Evolutionary conservation across 176 grass and related monocot species (phyloP).

Genomic region (Areca catechu): DNA sequence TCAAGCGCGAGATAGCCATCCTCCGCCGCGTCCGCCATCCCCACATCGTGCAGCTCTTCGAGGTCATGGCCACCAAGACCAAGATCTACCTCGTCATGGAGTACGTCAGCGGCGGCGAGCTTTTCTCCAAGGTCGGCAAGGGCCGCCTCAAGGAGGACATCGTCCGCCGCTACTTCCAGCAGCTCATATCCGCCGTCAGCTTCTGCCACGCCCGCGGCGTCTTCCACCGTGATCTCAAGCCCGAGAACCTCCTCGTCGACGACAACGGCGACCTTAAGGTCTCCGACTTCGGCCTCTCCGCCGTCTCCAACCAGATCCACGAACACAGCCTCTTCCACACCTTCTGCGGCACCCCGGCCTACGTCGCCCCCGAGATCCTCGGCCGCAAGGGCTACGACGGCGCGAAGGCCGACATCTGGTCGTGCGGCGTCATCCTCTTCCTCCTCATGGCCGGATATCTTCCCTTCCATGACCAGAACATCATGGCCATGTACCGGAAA

Average conservation of each 20-base stretch:
- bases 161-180: slow-evolving; percentile 81
- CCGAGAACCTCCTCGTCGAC: slow-evolving; percentile 92
- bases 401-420: slow-evolving; percentile 15
- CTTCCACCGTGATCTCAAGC: slow-evolving; percentile 95
- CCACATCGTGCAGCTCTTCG: slow-evolving; percentile 14
- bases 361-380: slow-evolving; percentile 5
- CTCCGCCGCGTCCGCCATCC: slow-evolving; percentile 78
- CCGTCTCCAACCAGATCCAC: slow-evolving; percentile 72
- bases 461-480: slow-evolving; percentile 7
- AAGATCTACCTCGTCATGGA: slow-evolving; percentile 99
- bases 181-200: slow-evolving; percentile 73
- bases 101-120: slow-evolving; percentile 84
- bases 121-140: slow-evolving; percentile 85
- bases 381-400: slow-evolving; percentile 13
- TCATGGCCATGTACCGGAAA: slow-evolving; percentile 12
- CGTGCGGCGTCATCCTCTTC: slow-evolving; percentile 14
- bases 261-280: slow-evolving; percentile 88
- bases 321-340: slow-evolving; percentile 3
- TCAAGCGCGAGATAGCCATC: slow-evolving; percentile 96
- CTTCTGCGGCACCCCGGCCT: slow-evolving; percentile 13
- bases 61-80: slow-evolving; percentile 96
- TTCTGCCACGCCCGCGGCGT: slow-evolving; percentile 96
- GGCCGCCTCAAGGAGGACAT: slow-evolving; percentile 87
- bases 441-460: slow-evolving; percentile 10
- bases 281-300: slow-evolving; percentile 90